Conservation (phyloP, 1,284 basidiomycete species). For the Meira miltonrushii region DNA sequence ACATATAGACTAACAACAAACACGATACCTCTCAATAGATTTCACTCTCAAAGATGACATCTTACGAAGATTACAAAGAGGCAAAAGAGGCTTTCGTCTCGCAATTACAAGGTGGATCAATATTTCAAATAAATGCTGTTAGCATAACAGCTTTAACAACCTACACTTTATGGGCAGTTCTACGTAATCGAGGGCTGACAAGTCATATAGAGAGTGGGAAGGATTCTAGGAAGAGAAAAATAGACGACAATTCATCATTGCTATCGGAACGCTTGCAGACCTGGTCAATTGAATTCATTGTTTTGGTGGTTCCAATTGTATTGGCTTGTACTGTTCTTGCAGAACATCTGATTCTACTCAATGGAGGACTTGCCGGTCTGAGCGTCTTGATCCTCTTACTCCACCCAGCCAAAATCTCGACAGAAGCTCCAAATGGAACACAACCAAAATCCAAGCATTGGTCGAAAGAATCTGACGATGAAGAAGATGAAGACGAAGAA, state of each 20-base stretch:
- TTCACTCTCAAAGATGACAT: no score
- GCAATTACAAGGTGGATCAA: constrained; percentile 69
- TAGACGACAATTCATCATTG: not conserved
- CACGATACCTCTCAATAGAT: no score
- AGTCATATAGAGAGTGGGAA: constrained; percentile 11
- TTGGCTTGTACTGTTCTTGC: constrained; percentile 69
- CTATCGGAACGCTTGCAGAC: constrained; percentile 1
- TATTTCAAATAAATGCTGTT: constrained; percentile 69
- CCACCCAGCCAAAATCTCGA: not conserved
- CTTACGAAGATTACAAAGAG: constrained; percentile 62
- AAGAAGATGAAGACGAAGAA: constrained; percentile 21
- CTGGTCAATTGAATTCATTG: constrained; percentile 59
- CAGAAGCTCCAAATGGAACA: not conserved
- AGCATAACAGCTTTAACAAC: constrained; percentile 69
- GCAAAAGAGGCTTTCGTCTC: constrained; percentile 84
- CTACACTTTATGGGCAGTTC: constrained; percentile 26
- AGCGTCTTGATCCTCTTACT: constrained; percentile 17
- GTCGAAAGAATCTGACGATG: constrained; percentile 26
- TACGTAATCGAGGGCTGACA: constrained; percentile 2
- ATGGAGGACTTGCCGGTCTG: constrained; percentile 31
- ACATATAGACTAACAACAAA: no score
- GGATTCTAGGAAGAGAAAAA: constrained; percentile 15
- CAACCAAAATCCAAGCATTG: constrained; percentile 17
- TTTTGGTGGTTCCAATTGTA: constrained; percentile 70
- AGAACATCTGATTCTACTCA: constrained; percentile 59